phyloP scores from a whole-genome alignment of 1,284 basidiomycete species.

The Salmacisia buchloeana region DNA sequence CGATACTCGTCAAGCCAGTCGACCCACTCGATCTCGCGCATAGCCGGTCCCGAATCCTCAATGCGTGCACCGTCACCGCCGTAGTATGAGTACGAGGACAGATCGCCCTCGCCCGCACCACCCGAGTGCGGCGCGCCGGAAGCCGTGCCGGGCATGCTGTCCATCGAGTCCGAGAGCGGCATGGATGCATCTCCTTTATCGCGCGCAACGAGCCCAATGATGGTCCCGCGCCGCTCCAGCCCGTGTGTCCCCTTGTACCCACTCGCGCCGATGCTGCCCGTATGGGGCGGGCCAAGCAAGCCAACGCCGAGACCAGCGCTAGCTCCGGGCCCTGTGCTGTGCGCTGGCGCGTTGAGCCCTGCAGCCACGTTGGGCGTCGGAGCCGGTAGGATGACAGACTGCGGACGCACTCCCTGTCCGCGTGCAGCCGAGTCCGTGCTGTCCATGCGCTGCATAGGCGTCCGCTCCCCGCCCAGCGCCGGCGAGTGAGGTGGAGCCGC shows the following conservation, averaged over 20 bases:
- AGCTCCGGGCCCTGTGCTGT: not conserved
- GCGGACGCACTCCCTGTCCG: no score
- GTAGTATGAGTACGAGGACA: not conserved
- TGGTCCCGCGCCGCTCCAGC: not conserved
- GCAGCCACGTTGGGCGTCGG: no score
- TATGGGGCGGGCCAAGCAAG: not conserved
- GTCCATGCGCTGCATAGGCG: conserved; percentile 9
- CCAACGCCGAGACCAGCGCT: not conserved
- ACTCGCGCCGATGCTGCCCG: conserved; percentile 5
- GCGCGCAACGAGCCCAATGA: not conserved
- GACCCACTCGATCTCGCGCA: conserved; percentile 58
- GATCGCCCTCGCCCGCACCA: not conserved
- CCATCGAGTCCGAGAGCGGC: conserved; percentile 19
- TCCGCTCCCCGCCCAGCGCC: not conserved
- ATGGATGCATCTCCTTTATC: not conserved
- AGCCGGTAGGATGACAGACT: no score
- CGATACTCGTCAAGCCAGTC: conserved; percentile 61
- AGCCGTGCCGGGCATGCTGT: conserved; percentile 8
- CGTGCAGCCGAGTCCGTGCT: not conserved
- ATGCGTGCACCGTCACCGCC: not conserved
- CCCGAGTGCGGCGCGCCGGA: no score
- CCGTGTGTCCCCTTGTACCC: not conserved
- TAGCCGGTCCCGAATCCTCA: conserved; percentile 14
- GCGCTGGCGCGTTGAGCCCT: not conserved
- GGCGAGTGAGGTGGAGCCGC: not conserved